Conservation (phyloP, 2,329 filamentous ascomycete species). For the Cladorrhinum sp. region DNA sequence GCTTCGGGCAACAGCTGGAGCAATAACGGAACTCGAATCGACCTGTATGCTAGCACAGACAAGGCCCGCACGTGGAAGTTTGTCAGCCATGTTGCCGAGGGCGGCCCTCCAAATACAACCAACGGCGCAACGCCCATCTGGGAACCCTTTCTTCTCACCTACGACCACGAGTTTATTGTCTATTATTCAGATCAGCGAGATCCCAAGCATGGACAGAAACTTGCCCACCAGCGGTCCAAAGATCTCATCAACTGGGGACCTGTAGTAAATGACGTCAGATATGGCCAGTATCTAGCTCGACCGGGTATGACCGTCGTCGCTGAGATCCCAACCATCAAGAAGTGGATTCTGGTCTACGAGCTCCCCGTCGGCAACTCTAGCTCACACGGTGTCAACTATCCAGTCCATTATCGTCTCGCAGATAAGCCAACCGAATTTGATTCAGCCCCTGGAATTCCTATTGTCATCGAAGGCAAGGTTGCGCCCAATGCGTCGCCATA, state of each 20-base stretch:
- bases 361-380: constrained; percentile 28
- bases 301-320: constrained; percentile 62
- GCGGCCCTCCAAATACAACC: constrained; percentile 57
- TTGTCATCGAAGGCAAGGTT: constrained; percentile 32
- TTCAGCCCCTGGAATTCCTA: constrained; percentile 31
- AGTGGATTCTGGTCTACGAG: constrained; percentile 35
- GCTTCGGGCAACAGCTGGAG: constrained; percentile 59
- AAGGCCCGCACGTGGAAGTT: constrained; percentile 62
- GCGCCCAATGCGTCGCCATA: constrained; percentile 42
- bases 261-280: constrained; percentile 60
- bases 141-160: constrained; percentile 65
- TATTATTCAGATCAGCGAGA: constrained; percentile 73
- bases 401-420: constrained; percentile 44
- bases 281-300: constrained; percentile 59
- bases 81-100: constrained; percentile 61
- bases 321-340: constrained; percentile 22
- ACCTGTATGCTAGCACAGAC: constrained; percentile 64
- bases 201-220: constrained; percentile 63
- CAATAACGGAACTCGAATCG: constrained; percentile 63
- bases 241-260: constrained; percentile 60
- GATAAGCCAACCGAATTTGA: constrained; percentile 38
- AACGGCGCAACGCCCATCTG: constrained; percentile 68
- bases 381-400: constrained; percentile 36
- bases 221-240: constrained; percentile 60
- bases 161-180: constrained; percentile 57